Conservation (phyloP, 1,284 basidiomycete genomes). For the Boletus sp. region DNA sequence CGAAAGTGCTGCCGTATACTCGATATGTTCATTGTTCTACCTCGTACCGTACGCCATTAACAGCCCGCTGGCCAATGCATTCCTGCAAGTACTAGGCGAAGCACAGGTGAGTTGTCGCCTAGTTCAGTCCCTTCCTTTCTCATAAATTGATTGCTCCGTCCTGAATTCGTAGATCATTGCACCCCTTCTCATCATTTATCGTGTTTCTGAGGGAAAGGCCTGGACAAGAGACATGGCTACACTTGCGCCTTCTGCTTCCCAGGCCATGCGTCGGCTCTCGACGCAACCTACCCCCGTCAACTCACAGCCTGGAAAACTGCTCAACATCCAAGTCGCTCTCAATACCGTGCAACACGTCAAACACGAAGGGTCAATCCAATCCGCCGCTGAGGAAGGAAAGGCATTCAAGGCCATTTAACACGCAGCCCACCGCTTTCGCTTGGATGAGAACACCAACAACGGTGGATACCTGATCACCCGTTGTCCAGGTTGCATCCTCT, state of each 20-base stretch:
- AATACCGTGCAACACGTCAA: slow-evolving; percentile 3
- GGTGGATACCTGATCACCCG: background rate
- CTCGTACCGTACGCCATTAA: slow-evolving; percentile 23
- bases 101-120: slow-evolving; percentile 21
- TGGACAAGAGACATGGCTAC: slow-evolving; percentile 23
- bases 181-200: slow-evolving; percentile 33
- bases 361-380: slow-evolving; percentile 1
- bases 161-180: slow-evolving; percentile 25
- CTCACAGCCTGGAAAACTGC: background rate
- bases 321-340: slow-evolving; percentile 20
- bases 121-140: background rate
- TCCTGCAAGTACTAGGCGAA: slow-evolving; percentile 31
- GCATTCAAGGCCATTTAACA: slow-evolving; percentile 6
- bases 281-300: background rate
- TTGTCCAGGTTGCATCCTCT: background rate
- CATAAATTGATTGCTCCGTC: background rate
- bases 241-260: background rate
- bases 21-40: slow-evolving; percentile 29
- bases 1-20: slow-evolving; percentile 31
- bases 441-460: background rate
- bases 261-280: slow-evolving; percentile 14
- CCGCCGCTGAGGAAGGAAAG: slow-evolving; percentile 5
- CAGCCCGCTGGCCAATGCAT: slow-evolving; percentile 28
- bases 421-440: background rate
- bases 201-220: slow-evolving; percentile 32